Base-by-base conservation (phyloP, 2,329 filamentous ascomycete species). In the Penicillium sclerotigenum region DNA sequence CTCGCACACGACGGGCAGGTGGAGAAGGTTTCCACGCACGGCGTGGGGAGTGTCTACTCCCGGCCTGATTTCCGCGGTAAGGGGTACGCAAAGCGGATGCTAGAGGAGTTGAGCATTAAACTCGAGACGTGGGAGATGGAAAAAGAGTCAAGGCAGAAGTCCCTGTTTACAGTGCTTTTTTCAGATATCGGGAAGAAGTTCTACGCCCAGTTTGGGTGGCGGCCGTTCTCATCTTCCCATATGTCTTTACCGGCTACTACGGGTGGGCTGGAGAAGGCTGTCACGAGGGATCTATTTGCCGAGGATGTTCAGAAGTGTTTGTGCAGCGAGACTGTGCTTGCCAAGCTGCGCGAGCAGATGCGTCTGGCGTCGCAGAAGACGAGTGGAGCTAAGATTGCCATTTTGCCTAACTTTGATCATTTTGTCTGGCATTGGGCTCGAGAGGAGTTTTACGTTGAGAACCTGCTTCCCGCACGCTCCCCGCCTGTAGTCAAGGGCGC, bases 151-250 rank as follows among this genome's bases (percentile, higher is more conserved):
- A 67, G 69, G 20, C 68, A 71, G 62, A 71, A 68, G 69, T 80
- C 71, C 60, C 73, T 84, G 14, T 94, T 93, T 72, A 92, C 89
- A 0, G 83, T 95, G 8, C 79, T 97, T 9, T 96, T 87, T 73
- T 96, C 91, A 9, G 90, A 95, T 66, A 91, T 95, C 61, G 90
- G 92, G 20, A 88, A 90, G 78, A 77, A 78, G 37, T 97, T 91
- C 74, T 97, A 97, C 75, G 83, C 87, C 4, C 80, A 79, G 31
- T 80, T 85, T 60, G 91, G 91, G 43, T 97, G 92, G 92, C 80
- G 84, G 47, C 81, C 86, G 0, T 92, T 88, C 65, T 79, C 83
- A 20, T 93, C 89, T 56, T 79, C 82, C 1, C 91, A 96, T 70
- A 79, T 95, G 41, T 79, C 82, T 31, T 82, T 95, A 54, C 75